Evolutionary conservation across 2,329 filamentous ascomycete genomes (phyloP).

Genomic region (Cordyceps pruinosa): DNA sequence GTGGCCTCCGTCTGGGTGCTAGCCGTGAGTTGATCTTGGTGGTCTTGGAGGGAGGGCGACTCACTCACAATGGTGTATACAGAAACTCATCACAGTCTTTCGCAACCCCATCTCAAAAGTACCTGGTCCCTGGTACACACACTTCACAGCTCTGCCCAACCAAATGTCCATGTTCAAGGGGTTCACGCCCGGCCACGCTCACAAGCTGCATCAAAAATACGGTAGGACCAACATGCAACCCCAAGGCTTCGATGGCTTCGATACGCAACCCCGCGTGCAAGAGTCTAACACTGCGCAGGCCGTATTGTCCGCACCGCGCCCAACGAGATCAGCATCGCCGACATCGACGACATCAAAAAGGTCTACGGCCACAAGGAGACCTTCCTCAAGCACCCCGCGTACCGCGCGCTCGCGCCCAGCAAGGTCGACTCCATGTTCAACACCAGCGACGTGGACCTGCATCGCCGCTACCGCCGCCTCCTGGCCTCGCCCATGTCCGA

Average conservation of each 20-base stretch:
- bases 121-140: constrained; percentile 22
- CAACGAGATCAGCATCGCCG: constrained; percentile 18
- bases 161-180: constrained; percentile 18
- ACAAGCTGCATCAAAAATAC: constrained; percentile 20
- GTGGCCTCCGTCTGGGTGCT: constrained; percentile 4
- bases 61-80: background rate
- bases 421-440: constrained; percentile 28
- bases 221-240: constrained; percentile 11
- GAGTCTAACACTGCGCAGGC: constrained; percentile 14
- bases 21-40: background rate
- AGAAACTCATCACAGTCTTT: constrained; percentile 7
- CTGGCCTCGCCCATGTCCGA: constrained; percentile 35
- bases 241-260: background rate
- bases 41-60: background rate
- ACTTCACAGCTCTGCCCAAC: constrained; percentile 17
- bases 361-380: constrained; percentile 26
- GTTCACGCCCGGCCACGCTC: constrained; percentile 15
- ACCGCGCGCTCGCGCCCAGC: constrained; percentile 17
- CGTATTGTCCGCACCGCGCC: constrained; percentile 22
- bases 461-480: constrained; percentile 34
- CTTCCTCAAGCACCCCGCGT: constrained; percentile 21
- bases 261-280: no score
- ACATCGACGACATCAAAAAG: constrained; percentile 20
- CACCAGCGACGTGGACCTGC: constrained; percentile 31
- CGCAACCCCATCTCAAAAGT: constrained; percentile 14